phyloP scores from a whole-genome alignment of 306 rosid genomes.

The Pyrus pyrifolia region DNA sequence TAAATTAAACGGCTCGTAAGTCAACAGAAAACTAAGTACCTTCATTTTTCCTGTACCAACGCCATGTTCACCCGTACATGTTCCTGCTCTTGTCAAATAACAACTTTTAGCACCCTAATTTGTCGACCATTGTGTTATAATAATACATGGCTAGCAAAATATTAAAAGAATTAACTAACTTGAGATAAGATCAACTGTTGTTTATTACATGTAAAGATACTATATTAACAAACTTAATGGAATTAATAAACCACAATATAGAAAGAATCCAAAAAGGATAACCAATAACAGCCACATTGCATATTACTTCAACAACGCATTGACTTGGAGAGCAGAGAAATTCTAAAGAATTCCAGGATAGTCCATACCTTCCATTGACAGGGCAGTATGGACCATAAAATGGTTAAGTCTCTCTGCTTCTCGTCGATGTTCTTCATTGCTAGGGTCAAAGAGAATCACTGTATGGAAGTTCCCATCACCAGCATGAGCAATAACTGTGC shows the following conservation, averaged over 20 bases:
- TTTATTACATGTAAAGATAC: background rate
- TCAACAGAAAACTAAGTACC: slow-evolving; percentile 32
- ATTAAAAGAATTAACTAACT: slow-evolving; percentile 1
- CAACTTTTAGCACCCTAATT: slow-evolving; percentile 17
- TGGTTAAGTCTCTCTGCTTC: slow-evolving; percentile 85
- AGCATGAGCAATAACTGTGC: slow-evolving; percentile 88
- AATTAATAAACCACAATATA: background rate
- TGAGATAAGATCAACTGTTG: background rate
- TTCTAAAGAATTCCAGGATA: background rate
- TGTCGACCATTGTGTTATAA: background rate
- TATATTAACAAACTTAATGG: background rate
- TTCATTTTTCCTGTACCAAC: slow-evolving; percentile 97
- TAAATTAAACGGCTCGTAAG: background rate
- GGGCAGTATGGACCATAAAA: slow-evolving; percentile 81
- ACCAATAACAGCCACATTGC: background rate
- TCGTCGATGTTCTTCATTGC: slow-evolving; percentile 50
- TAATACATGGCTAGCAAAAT: background rate
- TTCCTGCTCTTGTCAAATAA: slow-evolving; percentile 49
- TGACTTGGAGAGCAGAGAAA: background rate
- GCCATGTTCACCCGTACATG: slow-evolving; percentile 96
- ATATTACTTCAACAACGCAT: background rate
- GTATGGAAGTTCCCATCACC: slow-evolving; percentile 98
- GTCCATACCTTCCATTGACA: slow-evolving; percentile 74
- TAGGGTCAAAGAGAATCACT: slow-evolving; percentile 67
- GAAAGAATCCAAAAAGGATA: background rate